Evolutionary conservation across 805 yeast genomes (phyloP), one percentile per base, ranked within the genome.

Genomic region (Saccharomycopsis malanga): DNA sequence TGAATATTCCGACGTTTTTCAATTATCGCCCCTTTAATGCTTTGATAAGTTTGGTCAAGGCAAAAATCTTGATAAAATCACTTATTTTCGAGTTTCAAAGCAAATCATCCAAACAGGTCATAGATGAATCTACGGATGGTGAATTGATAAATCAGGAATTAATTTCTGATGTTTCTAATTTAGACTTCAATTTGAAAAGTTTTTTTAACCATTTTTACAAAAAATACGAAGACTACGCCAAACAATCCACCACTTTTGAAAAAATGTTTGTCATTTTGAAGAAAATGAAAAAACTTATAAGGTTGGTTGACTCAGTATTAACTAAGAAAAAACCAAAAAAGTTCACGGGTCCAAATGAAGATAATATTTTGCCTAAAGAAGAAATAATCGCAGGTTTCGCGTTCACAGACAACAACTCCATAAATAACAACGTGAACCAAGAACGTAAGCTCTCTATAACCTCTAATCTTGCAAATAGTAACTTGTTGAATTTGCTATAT

Each of bases 11-110:
- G 2, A 74, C 79, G 0, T 72, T 73, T 52, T 69, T 74, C 53
- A 71, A 72, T 56, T 76, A 74, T 53, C 59, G 80, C 39, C 77
- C 80, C 2, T 64, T 75, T 69, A 73, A 74, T 56, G 73, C 79
- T 0, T 57, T 76, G 20, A 72, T 74, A 22, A 66, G 74, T 3
- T 56, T 76, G 49, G 67, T 74, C 17, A 62, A 77, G 44, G 67
- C 75, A 1, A 61, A 74, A 50, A 55, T 76, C 18, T 60, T 74
- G 40, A 70, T 73, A 18, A 68, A 69, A 45, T 66, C 76, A 20
- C 20, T 52, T 15, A 35, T 52, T n/a, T 47, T 34, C 22, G 50
- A 48, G 37, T 35, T 51, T 27, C 23, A 27, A 5, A 37, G 32
- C 18, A 5, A 24, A 14, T 14, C 27, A 14, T 14, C 7, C 18